Conservation (phyloP, 768 basidiomycete genomes). For the Brasilioporus rufonigricans region DNA sequence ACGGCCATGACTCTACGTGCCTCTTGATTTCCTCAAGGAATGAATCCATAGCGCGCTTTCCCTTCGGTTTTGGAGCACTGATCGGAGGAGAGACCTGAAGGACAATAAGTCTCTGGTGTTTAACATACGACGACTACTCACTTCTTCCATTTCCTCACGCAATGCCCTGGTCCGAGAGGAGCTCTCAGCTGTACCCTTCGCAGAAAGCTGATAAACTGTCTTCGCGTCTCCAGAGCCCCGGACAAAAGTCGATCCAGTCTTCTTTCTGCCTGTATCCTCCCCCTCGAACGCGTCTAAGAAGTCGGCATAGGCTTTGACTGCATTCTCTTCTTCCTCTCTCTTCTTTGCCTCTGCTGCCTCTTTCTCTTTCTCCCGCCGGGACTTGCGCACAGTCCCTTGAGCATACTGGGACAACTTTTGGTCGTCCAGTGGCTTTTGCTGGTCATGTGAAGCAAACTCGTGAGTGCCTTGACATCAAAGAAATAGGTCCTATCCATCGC, state of each 20-base stretch:
- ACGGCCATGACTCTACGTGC: conserved; percentile 37
- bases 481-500: conserved; percentile 80
- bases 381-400: conserved; percentile 85
- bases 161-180: conserved; percentile 32
- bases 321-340: conserved; percentile 76
- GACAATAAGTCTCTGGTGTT: conserved; percentile 1
- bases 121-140: conserved; percentile 21
- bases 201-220: conserved; percentile 42
- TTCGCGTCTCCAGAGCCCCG: conserved; percentile 47
- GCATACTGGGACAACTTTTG: conserved; percentile 84
- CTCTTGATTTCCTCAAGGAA: conserved; percentile 97
- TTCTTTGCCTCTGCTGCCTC: conserved; percentile 91
- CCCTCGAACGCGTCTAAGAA: conserved; percentile 84
- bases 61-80: conserved; percentile 70
- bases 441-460: conserved; percentile 48
- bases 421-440: conserved; percentile 86
- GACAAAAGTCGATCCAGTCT: conserved; percentile 58
- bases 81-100: conserved; percentile 57
- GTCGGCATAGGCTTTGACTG: conserved; percentile 78
- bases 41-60: conserved; percentile 93
- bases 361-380: conserved; percentile 87
- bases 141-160: conserved; percentile 32
- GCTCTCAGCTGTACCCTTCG: conserved; percentile 29
- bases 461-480: conserved; percentile 51
- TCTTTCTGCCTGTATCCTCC: conserved; percentile 52